Evolutionary conservation across 108 stramenopile species (phyloP).

Genomic region (Skeletonema costatum): DNA sequence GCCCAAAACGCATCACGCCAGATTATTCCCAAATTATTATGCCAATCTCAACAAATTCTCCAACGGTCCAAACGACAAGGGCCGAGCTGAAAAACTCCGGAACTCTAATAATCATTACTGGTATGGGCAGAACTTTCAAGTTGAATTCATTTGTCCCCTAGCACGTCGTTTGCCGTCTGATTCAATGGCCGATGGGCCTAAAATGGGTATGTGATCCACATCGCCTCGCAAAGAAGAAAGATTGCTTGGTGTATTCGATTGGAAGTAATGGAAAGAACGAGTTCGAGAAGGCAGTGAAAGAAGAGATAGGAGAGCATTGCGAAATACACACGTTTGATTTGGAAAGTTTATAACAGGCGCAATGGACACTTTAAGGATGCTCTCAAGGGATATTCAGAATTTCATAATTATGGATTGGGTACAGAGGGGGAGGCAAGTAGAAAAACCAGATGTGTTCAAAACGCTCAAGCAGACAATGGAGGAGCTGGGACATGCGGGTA

Average conservation of each 20-base stretch:
- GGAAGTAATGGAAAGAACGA: conserved; percentile 57
- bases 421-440: conserved; percentile 10
- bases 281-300: conserved; percentile 58
- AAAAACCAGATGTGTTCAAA: conserved; percentile 22
- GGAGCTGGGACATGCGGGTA: conserved; percentile 55
- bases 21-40: conserved; percentile 31
- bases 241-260: conserved; percentile 59
- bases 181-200: conserved; percentile 49
- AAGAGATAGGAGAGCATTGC: conserved; percentile 39
- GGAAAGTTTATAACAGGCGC: conserved; percentile 24
- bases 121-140: conserved; percentile 60
- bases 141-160: conserved; percentile 53
- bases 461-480: conserved; percentile 46
- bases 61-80: conserved; percentile 34
- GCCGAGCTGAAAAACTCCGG: not conserved
- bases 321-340: conserved; percentile 62
- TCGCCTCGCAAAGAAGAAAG: conserved; percentile 37
- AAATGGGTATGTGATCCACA: conserved; percentile 62
- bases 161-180: conserved; percentile 45
- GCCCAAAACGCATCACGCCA: conserved; percentile 25
- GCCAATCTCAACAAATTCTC: conserved; percentile 14
- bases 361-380: conserved; percentile 40
- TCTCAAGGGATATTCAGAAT: conserved; percentile 20
- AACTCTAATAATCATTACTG: conserved; percentile 7
- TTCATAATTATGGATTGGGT: conserved; percentile 43